A percentile compares a stretch with the other conserved stretches of the same genome.
Evolutionary conservation across 1,139 yeast species (phyloP).

Genomic region (Zygosaccharomyces pseudobailii): DNA sequence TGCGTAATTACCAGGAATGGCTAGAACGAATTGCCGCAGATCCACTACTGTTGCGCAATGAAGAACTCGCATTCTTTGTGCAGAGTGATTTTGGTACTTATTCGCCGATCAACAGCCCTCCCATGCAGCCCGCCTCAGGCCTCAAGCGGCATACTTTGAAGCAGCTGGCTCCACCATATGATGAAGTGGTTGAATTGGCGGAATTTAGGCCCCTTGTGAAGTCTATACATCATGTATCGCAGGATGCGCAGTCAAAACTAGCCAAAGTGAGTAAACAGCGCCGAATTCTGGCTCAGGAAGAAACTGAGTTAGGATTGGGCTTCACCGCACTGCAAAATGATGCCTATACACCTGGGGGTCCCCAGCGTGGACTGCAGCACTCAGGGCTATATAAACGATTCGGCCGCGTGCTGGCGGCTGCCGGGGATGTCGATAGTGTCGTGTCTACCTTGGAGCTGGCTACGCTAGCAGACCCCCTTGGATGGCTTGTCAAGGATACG

Average conservation of each 20-base stretch:
- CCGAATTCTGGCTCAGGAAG: conserved; percentile 51
- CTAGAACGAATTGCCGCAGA: conserved; percentile 67
- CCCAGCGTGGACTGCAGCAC: background rate
- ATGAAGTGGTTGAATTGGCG: conserved; percentile 74
- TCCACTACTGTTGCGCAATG: conserved; percentile 78
- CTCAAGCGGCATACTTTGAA: conserved; percentile 81
- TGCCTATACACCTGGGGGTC: background rate
- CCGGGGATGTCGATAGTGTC: conserved; percentile 73
- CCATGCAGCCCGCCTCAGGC: conserved; percentile 62
- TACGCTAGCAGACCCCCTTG: conserved; percentile 70
- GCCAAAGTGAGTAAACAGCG: conserved; percentile 53
- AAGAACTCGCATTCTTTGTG: conserved; percentile 80
- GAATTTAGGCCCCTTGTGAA: conserved; percentile 83
- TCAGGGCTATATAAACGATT: conserved; percentile 76
- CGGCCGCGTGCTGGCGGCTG: conserved; percentile 59
- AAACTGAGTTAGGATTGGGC: conserved; percentile 62
- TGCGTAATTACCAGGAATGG: conserved; percentile 75
- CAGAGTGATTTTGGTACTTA: conserved; percentile 82
- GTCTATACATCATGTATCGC: conserved; percentile 59
- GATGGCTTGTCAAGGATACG: conserved; percentile 62
- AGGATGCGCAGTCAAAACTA: conserved; percentile 51
- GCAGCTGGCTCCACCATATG: conserved; percentile 88
- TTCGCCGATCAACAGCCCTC: conserved; percentile 55
- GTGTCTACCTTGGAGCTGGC: conserved; percentile 74
- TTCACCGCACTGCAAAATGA: conserved; percentile 43